Percentiles rank a stretch among this genome's conserved stretches.
These are phyloP conservation scores for Polygonum maritimum DNA, from an alignment of 148 eudicot species.

Conservation along the genomic window DNA sequence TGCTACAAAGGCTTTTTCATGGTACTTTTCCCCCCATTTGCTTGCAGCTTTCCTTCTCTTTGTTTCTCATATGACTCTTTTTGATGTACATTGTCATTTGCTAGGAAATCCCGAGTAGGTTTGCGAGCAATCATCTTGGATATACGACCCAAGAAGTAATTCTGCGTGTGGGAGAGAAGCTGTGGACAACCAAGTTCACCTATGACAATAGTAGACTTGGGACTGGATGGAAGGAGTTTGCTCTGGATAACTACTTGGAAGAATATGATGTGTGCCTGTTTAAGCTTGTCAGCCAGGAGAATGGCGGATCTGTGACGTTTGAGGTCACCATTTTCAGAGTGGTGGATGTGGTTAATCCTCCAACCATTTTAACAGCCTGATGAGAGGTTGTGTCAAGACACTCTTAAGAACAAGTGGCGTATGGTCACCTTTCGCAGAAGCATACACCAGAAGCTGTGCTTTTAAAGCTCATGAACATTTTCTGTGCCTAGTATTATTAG, in stretches of 20 bases:
- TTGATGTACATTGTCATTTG: neutral
- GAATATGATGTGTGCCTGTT: slow-evolving; percentile 19
- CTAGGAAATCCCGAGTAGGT: slow-evolving; percentile 11
- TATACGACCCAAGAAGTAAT: slow-evolving; percentile 11
- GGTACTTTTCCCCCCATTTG: neutral
- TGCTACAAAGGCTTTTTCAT: neutral
- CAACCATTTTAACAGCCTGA: neutral
- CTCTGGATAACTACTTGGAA: slow-evolving; percentile 16
- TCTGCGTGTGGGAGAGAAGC: slow-evolving; percentile 14
- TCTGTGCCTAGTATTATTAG: no score
- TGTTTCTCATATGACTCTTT: neutral
- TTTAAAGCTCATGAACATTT: neutral
- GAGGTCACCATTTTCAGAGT: slow-evolving; percentile 2
- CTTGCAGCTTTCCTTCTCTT: neutral
- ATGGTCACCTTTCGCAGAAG: neutral
- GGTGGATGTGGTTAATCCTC: neutral
- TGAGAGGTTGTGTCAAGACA: neutral
- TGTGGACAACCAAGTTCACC: slow-evolving; percentile 12
- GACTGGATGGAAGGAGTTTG: slow-evolving; percentile 19
- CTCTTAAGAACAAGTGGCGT: neutral
- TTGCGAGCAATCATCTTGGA: slow-evolving; percentile 5
- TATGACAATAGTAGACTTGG: slow-evolving; percentile 1
- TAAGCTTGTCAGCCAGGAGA: neutral
- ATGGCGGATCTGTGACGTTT: neutral
- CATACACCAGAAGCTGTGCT: neutral